Evolutionary conservation across 1,284 basidiomycete genomes (phyloP), one percentile per base, ranked within the genome.

Genomic region (Xanthoconium separans): DNA sequence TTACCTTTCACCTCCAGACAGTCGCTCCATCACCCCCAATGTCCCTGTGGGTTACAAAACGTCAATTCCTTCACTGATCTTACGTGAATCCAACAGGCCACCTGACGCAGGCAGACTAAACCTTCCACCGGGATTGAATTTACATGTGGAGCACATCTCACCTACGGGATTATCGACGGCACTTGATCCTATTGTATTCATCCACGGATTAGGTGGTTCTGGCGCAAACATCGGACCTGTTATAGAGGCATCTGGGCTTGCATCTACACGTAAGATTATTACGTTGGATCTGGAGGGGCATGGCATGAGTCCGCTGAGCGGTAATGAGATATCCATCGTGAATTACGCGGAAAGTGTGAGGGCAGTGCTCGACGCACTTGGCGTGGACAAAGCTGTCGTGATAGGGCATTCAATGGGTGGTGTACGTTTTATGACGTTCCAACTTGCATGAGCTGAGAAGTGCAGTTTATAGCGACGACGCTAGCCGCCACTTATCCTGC

Each of bases 361-460:
- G 51, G 61, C 61, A 12, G 51, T 63, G 53, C 53, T 52, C 43
- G 58, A 60, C 49, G 52, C 49, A 58, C 41, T 41, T 12, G 24
- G 42, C 24, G 34, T 40, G 15, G 50, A 52, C 24, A 47, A 48
- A 22, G 51, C 56, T 2, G 16, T 62, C 16, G 37, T 42, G 50
- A 53, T 50, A 15, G 39, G 42, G 6, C 46, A 51, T 50, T 58
- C 43, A 7, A 58, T 55, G 56, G 41, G 49, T 43, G 48, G 39
- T 22, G 47, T 50, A 44, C n/a, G 50, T 40, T 44, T 24, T 27
- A 31, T 37, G 11, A 30, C 20, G 5, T 6, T 51, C 39, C 36
- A 13, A 22, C 22, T 22, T 22, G 22, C 1, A 15, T 27, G 18
- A 3, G 30, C 56, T 45, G 34, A 51, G 47, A 22, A 13, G 16